A percentile compares a stretch with the other conserved stretches of the same genome.
Conservation (phyloP, 306 rosid genomes). For the Sechiopsis laciniata region DNA sequence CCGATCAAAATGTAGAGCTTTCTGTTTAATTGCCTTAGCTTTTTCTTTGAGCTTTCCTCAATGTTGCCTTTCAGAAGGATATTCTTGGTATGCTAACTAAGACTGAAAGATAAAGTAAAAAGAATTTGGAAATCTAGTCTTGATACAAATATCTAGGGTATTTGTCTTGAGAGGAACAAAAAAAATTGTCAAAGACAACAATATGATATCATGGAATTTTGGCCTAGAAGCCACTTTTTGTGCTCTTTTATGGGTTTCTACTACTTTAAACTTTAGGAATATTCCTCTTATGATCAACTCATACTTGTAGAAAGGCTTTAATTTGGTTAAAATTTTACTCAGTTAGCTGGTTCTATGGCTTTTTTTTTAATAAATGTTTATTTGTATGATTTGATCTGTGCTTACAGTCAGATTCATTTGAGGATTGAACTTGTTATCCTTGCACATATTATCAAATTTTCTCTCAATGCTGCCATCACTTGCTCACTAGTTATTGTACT, state of each 20-base stretch:
- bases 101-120: not conserved
- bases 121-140: not conserved
- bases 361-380: no score
- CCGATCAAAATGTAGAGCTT: not conserved
- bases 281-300: not conserved
- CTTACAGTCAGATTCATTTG: no score
- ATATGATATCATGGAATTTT: not conserved
- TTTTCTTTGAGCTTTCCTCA: not conserved
- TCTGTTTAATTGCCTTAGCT: not conserved
- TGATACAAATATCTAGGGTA: not conserved
- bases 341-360: no score
- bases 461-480: not conserved
- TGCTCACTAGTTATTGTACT: conserved; percentile 2
- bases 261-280: not conserved
- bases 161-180: not conserved
- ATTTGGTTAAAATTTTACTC: no score
- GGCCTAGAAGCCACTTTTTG: not conserved
- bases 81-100: not conserved
- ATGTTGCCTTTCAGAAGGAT: not conserved
- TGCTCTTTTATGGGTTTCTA: not conserved
- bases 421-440: not conserved
- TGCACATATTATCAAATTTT: not conserved
- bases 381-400: no score
- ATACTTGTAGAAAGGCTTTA: no score
- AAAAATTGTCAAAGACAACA: not conserved